Conservation (phyloP, 176 grass and related monocot species). For the Elymus sibiricus region DNA sequence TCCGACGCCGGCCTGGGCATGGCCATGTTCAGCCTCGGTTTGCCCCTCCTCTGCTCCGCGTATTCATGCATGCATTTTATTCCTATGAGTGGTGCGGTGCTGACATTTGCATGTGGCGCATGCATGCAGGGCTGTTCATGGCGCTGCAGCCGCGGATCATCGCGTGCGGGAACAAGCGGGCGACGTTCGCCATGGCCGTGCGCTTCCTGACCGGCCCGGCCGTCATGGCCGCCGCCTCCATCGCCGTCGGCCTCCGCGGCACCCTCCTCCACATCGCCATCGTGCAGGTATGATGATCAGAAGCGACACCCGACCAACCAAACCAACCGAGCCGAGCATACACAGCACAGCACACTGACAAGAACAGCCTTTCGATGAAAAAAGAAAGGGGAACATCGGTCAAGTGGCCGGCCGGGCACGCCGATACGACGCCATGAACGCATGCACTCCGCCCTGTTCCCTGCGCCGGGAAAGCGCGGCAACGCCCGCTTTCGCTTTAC, state of each 20-base stretch:
- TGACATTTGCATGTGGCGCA: background rate
- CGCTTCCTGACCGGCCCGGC: conserved; percentile 87
- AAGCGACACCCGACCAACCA: background rate
- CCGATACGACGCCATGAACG: background rate
- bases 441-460: background rate
- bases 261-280: conserved; percentile 89
- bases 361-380: conserved; percentile 28
- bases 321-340: background rate
- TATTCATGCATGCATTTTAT: background rate
- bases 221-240: conserved; percentile 86
- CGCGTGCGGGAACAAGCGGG: conserved; percentile 89
- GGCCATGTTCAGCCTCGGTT: conserved; percentile 99
- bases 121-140: conserved; percentile 83
- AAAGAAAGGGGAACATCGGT: background rate
- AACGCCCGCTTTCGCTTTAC: conserved; percentile 29
- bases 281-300: conserved; percentile 57
- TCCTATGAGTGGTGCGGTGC: background rate
- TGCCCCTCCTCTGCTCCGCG: background rate
- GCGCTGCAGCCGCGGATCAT: conserved; percentile 98
- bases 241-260: conserved; percentile 91
- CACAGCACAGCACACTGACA: conserved; percentile 29
- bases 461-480: conserved; percentile 40
- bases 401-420: conserved; percentile 40
- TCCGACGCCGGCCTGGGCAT: conserved; percentile 98
- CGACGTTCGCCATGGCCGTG: conserved; percentile 84